These are phyloP conservation scores for Pilasporangium apinafurcum DNA, from an alignment of 352 stramenopile species.

Conservation along the genomic window DNA sequence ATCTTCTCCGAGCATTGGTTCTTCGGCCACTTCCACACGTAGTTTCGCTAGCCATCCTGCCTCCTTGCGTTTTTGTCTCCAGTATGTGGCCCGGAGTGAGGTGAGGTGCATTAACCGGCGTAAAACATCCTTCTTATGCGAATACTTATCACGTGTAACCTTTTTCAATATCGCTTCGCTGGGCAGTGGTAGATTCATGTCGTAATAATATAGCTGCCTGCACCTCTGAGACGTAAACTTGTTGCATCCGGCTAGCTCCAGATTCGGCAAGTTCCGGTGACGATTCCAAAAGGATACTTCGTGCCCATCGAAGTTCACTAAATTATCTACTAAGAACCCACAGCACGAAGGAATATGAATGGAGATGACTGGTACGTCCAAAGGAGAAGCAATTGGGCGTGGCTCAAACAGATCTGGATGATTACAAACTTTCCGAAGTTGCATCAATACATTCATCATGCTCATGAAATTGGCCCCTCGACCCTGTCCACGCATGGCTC, in stretches of 20 bases:
- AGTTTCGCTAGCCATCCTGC: constrained; percentile 17
- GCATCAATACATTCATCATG: constrained; percentile 99
- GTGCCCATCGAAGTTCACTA: constrained; percentile 25
- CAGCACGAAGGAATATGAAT: constrained; percentile 26
- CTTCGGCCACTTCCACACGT: constrained; percentile 21
- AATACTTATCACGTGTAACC: constrained; percentile 9
- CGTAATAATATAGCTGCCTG: constrained; percentile 38
- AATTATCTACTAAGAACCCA: constrained; percentile 34
- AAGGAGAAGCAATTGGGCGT: constrained; percentile 94
- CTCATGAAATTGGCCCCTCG: constrained; percentile 91
- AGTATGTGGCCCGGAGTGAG: constrained; percentile 22
- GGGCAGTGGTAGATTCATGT: constrained; percentile 25
- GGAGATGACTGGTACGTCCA: constrained; percentile 59
- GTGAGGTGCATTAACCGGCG: constrained; percentile 21
- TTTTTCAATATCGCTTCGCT: constrained; percentile 13
- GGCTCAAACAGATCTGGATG: constrained; percentile 98
- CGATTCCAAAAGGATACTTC: constrained; percentile 31
- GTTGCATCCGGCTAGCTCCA: constrained; percentile 27
- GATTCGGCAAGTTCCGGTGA: constrained; percentile 23
- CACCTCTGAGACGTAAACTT: constrained; percentile 21
- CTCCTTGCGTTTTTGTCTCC: constrained; percentile 25
- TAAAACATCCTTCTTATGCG: constrained; percentile 30
- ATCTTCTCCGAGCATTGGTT: constrained; percentile 42
- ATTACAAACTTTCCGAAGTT: constrained; percentile 97
- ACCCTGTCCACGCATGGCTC: constrained; percentile 84